Evolutionary conservation across 2,329 filamentous ascomycete species (phyloP).

Genomic region (Arthroderma sp.): DNA sequence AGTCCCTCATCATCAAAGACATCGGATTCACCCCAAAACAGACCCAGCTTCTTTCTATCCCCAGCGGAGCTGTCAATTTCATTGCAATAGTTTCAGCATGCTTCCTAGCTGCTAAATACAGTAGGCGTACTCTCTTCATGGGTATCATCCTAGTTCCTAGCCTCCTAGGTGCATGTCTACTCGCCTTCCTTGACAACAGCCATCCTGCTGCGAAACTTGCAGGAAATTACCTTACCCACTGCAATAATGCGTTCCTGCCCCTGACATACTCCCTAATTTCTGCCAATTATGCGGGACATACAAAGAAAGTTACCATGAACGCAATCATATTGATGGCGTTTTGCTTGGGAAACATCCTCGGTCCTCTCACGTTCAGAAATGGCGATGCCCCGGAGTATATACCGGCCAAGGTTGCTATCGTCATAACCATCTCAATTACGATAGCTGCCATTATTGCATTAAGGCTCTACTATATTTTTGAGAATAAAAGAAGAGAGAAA

Average conservation of each 20-base stretch:
- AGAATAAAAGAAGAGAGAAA: slow-evolving; percentile 49
- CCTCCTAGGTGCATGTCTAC: slow-evolving; percentile 52
- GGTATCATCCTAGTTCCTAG: slow-evolving; percentile 58
- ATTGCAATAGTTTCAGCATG: not conserved
- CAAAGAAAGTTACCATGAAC: slow-evolving; percentile 58
- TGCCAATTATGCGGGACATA: slow-evolving; percentile 59
- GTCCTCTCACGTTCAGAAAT: slow-evolving; percentile 52
- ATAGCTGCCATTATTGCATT: slow-evolving; percentile 43
- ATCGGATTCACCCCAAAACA: slow-evolving; percentile 55
- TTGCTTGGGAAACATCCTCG: slow-evolving; percentile 56
- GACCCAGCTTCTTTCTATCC: slow-evolving; percentile 55
- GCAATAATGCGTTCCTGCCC: slow-evolving; percentile 64
- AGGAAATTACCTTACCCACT: slow-evolving; percentile 63
- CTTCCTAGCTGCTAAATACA: slow-evolving; percentile 31
- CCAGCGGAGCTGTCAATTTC: not conserved
- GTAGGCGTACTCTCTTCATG: slow-evolving; percentile 60
- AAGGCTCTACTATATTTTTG: slow-evolving; percentile 44
- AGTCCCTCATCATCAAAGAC: slow-evolving; percentile 60
- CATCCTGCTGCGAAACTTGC: slow-evolving; percentile 51
- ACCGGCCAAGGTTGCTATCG: slow-evolving; percentile 56
- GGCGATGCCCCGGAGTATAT: slow-evolving; percentile 54
- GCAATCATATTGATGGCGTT: slow-evolving; percentile 60
- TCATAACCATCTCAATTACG: slow-evolving; percentile 57
- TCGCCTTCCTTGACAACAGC: slow-evolving; percentile 51
- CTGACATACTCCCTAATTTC: slow-evolving; percentile 55